Evolutionary conservation across 176 grass and related monocot genomes (phyloP).

Genomic region (Triticum monococcum): DNA sequence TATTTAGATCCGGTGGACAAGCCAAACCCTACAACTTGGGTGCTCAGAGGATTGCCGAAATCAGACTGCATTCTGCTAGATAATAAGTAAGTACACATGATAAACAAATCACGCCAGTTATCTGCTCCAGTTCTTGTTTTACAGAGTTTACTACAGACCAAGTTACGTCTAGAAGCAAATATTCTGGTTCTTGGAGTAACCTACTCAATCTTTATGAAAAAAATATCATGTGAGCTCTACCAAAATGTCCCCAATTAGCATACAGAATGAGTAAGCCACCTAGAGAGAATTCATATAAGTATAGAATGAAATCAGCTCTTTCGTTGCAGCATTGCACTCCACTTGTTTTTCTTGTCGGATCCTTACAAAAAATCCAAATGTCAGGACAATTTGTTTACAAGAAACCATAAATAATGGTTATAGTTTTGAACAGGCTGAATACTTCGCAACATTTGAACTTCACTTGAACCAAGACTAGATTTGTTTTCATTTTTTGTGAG

Average conservation of each 20-base stretch:
- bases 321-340: background rate
- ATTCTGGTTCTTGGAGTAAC: background rate
- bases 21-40: conserved; percentile 30
- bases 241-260: conserved; percentile 6
- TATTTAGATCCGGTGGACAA: conserved; percentile 25
- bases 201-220: conserved; percentile 15
- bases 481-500: conserved; percentile 29
- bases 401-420: background rate
- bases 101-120: background rate
- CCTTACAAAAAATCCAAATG: background rate
- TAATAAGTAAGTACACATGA: conserved; percentile 55
- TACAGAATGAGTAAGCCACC: background rate
- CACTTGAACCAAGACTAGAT: background rate
- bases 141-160: conserved; percentile 22
- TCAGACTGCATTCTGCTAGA: conserved; percentile 60
- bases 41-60: conserved; percentile 36
- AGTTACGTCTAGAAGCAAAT: conserved; percentile 25
- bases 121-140: background rate
- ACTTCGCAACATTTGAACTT: background rate
- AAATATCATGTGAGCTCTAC: background rate
- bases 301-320: conserved; percentile 5
- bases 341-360: background rate
- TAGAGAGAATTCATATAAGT: background rate
- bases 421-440: conserved; percentile 9
- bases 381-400: background rate